These are phyloP conservation scores for Neophaeococcomyces mojaviensis DNA, from an alignment of 2,329 filamentous ascomycete genomes.

Conservation along the genomic window DNA sequence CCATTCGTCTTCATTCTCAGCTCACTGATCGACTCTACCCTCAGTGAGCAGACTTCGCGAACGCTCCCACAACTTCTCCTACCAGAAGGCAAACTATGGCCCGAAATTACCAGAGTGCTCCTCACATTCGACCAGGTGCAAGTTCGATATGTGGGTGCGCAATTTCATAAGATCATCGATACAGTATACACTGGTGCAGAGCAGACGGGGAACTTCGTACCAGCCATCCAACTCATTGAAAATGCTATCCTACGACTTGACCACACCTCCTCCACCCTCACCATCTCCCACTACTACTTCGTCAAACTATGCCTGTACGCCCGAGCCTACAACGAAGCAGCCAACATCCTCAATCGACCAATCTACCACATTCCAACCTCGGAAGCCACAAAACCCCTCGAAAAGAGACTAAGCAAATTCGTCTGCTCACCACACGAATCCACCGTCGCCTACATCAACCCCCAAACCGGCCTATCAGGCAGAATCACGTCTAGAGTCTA, in stretches of 20 bases:
- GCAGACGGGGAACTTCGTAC: constrained; percentile 28
- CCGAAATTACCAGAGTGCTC: constrained; percentile 43
- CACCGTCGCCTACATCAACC: constrained; percentile 30
- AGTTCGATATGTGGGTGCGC: constrained; percentile 35
- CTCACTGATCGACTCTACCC: constrained; percentile 37
- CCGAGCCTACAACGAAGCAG: constrained; percentile 32
- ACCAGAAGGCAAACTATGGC: constrained; percentile 43
- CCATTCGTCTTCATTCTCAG: constrained; percentile 51
- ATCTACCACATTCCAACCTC: constrained; percentile 35
- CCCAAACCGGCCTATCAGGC: constrained; percentile 32
- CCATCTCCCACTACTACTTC: constrained; percentile 36
- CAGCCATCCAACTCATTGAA: constrained; percentile 34
- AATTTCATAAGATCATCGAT: constrained; percentile 34
- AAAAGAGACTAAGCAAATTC: constrained; percentile 17
- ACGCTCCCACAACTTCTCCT: constrained; percentile 33
- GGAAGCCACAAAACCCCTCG: constrained; percentile 15
- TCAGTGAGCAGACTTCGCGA: constrained; percentile 27
- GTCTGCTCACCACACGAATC: constrained; percentile 27
- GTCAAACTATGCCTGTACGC: constrained; percentile 36
- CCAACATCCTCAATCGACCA: constrained; percentile 34
- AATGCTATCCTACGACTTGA: constrained; percentile 40
- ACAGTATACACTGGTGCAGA: constrained; percentile 28
- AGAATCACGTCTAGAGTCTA: constrained; percentile 35
- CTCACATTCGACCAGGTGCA: constrained; percentile 45
- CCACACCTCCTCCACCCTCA: constrained; percentile 35